Evolutionary conservation across 345 rosid genomes (phyloP).

Genomic region (Noccaea caerulescens): DNA sequence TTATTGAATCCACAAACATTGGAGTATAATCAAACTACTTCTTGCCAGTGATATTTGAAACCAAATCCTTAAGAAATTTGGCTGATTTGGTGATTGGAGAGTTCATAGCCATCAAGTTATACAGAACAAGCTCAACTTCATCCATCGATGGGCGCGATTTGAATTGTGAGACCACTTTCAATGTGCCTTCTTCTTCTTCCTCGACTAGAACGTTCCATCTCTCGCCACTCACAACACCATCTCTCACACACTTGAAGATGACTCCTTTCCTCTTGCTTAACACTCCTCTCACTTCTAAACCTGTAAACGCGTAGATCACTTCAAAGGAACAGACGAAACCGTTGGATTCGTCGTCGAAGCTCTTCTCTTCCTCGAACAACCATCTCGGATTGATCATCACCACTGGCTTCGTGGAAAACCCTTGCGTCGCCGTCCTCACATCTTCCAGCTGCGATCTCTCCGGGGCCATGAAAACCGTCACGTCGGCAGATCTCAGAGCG

Average conservation of each 20-base stretch:
- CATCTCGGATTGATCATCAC: constrained; percentile 80
- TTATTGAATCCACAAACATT: not conserved
- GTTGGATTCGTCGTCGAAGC: constrained; percentile 53
- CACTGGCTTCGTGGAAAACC: constrained; percentile 63
- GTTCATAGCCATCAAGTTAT: constrained; percentile 84
- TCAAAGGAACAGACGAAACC: constrained; percentile 66
- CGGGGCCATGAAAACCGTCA: constrained; percentile 71
- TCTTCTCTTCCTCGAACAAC: constrained; percentile 65
- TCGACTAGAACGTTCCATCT: constrained; percentile 76
- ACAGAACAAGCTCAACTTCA: constrained; percentile 79
- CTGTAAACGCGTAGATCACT: constrained; percentile 78
- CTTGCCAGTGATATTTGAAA: constrained; percentile 73
- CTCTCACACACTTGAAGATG: constrained; percentile 78
- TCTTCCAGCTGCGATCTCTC: constrained; percentile 53
- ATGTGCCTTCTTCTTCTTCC: constrained; percentile 68
- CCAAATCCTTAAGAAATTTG: constrained; percentile 68
- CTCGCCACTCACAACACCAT: constrained; percentile 83
- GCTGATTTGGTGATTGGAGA: constrained; percentile 89
- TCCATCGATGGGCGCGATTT: constrained; percentile 67
- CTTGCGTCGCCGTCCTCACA: constrained; percentile 48
- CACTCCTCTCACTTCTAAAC: constrained; percentile 74
- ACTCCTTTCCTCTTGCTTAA: constrained; percentile 71
- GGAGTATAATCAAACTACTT: constrained; percentile 44
- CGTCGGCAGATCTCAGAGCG: constrained; percentile 55
- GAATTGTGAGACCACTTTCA: constrained; percentile 75